Evolutionary conservation across 1,284 basidiomycete genomes (phyloP), one percentile per base, ranked within the genome.

Genomic region (Lentinula novae-zelandiae): DNA sequence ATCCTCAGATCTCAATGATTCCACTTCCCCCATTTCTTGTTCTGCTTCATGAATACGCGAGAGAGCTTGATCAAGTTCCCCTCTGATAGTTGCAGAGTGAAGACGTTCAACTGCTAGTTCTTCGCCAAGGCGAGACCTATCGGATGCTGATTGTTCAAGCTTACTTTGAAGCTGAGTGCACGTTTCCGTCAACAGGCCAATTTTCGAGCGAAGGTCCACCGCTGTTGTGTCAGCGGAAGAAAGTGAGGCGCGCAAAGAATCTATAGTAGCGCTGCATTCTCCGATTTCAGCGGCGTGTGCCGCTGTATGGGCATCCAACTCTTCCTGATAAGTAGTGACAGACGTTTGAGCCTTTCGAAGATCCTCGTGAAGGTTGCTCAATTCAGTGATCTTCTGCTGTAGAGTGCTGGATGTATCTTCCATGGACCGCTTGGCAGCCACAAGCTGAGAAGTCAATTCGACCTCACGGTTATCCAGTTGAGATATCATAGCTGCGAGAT

Each of bases 1-100:
- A 62, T 79, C 76, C 2, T 63, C 70, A 34, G 67, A 65, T 61
- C 76, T 78, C n/a, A 70, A 69, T 1, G 48, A 57, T 58, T 64
- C 65, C 31, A 77, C 57, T 33, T 70, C 72, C 34, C 64, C 62
- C 9, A 75, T 66, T 61, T 75, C 73, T 50, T 71, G 68, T 58
- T 76, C 74, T 1, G 66, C 67, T 42, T 73, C 71, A 44, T 63
- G 65, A 36, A 66, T 59, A 56, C 66, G 70, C 36, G 38, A 59
- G 17, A 62, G 61, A 15, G 69, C 67, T 1, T 63, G 63, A 5
- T 13, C 62, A n/a, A 76, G 62, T 10, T 73, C 66, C 10, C 62
- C 58, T 52, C 75, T 65, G 15, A 76, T 44, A 15, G 22, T 50
- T 2, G 50, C 40, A 39, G 60, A 63, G 20, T 67, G 63, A 44